Evolutionary conservation across 2,329 filamentous ascomycete species (phyloP).

Genomic region (Fusarium brachygibbosum): DNA sequence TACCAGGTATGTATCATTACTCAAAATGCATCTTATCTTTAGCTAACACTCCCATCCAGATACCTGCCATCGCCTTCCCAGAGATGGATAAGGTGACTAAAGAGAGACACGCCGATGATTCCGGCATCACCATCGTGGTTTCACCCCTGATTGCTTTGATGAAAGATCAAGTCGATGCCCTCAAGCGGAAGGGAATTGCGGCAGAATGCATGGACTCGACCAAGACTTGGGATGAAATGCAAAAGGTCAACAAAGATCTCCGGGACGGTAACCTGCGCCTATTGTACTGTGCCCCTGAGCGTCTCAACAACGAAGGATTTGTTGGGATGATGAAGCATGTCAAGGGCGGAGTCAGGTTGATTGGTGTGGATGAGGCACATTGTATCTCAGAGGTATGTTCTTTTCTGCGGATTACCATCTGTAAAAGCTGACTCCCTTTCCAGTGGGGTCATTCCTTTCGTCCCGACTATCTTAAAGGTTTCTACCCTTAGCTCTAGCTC

Average conservation of each 20-base stretch:
- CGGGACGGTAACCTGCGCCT: conserved; percentile 64
- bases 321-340: conserved; percentile 67
- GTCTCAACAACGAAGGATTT: conserved; percentile 72
- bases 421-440: conserved; percentile 6
- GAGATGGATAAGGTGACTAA: conserved; percentile 55
- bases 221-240: conserved; percentile 63
- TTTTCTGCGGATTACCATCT: fast-evolving
- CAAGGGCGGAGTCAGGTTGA: conserved; percentile 67
- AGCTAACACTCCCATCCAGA: conserved; percentile 48
- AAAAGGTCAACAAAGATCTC: conserved; percentile 54
- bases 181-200: conserved; percentile 62
- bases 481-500: conserved; percentile 14
- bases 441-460: conserved; percentile 65
- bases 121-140: conserved; percentile 68
- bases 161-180: conserved; percentile 72
- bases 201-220: conserved; percentile 70
- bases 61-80: conserved; percentile 62
- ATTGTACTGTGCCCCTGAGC: conserved; percentile 71
- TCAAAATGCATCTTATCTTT: background rate
- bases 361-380: conserved; percentile 71
- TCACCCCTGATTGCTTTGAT: conserved; percentile 70
- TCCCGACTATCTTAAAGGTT: conserved; percentile 65
- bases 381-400: conserved; percentile 62
- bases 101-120: conserved; percentile 48
- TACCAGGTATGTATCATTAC: conserved; percentile 57